Evolutionary conservation across 306 rosid species (phyloP), one percentile per base, ranked within the genome.

Genomic region (Psophocarpus tetragonolobus): DNA sequence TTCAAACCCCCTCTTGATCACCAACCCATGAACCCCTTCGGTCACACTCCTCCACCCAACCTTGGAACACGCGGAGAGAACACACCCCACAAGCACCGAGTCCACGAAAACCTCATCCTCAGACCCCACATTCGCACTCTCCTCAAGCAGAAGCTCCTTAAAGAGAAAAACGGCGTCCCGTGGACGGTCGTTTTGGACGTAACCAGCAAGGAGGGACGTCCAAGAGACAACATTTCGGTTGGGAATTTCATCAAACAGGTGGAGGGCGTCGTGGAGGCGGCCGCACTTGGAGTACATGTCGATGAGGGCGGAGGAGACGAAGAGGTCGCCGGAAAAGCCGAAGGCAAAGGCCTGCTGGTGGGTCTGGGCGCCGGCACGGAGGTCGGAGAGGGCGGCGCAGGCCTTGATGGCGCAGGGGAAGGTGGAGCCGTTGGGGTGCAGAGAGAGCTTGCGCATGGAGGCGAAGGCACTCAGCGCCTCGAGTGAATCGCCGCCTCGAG

Each of bases 371-470:
- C 98, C 98, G 7, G 90, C 77, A 26, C 80, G 80, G 72, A 94
- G 87, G 54, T 94, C 97, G 47, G 41, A 80, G 70, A 94, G 81
- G 4, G 96, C 81, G 4, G 98, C 88, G 36, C 96, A 94, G 15
- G 98, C 90, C 75, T 94, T 94, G 69, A 91, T 78, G 84, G 96
- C 74, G 78, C 97, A 90, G 10, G 97, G 98, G 66, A 91, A 88
- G 20, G 93, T 71, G 80, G 93, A 87, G 72, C 90, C 91, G 78
- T 76, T 87, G 24, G 96, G 97, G 23, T 21, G 42, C 54, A 94
- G 90, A 48, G 88, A 88, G 33, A 90, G 96, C 89, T 78, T 94
- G 5, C 97, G 96, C 96, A 89, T 82, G 20, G 90, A 90, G 3
- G 80, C 85, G 79, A 94, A 91, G n/a, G 97, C 97, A 6, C 86